Evolutionary conservation across 257 asterid species (phyloP), one percentile per base, ranked within the genome.

Genomic region (Ehretia macrophylla): DNA sequence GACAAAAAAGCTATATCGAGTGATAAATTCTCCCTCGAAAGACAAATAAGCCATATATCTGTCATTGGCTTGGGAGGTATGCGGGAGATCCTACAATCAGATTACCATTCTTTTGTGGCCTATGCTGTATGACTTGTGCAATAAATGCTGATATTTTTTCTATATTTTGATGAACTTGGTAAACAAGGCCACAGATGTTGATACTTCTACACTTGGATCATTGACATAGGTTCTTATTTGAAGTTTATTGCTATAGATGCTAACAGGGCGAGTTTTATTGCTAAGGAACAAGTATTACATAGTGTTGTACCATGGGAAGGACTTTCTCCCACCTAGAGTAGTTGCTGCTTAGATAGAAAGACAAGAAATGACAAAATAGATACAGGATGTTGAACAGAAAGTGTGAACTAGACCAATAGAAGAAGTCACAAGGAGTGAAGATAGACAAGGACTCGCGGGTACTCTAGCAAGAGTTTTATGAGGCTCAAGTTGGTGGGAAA

Each of bases 221-320:
- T n/a, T 10, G 13, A 17, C 8, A 21, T 49, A 17, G 54, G 8
- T 48, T 48, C 21, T 48, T 2, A 14, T 48, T 1, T 17, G 17
- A 14, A 22, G 16, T 52, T 20, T 21, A 11, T 66, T 50, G 54
- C 57, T 52, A 21, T 77, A 92, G 99, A 72, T 21, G 37, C 73
- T 92, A 74, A 92, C 97, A 39, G 99, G 99, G 60, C 97, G 99
- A 49, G 83, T 84, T 67, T 76, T 92, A 63, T 86, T 92, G 63
- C 82, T 92, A 45, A 86, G 99, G 75, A 92, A 92, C 87, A 92
- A 92, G 72, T 92, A 84, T 72, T 92, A 73, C 84, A 88, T 92
- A 65, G 82, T 92, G 54, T 81, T 92, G 74, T 88, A 88, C 79
- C 95, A 97, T 6, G 99, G 99, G 64, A 92, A 92, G 78, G 99